phyloP scores from a whole-genome alignment of 257 asterid genomes.

The Rubia yunnanensis region DNA sequence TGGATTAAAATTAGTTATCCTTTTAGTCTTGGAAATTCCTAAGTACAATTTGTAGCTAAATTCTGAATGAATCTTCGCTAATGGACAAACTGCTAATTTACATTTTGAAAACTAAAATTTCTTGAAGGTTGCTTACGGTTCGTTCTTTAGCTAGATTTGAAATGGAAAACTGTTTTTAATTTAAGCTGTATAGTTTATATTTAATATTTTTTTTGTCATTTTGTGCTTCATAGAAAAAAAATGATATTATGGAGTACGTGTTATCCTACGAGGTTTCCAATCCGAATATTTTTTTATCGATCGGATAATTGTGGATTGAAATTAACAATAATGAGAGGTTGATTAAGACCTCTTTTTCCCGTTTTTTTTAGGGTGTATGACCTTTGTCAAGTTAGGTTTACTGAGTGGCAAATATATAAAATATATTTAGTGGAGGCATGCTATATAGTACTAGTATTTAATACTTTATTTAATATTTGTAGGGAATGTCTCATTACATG shows the following conservation, averaged over 20 bases:
- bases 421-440: no score
- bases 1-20: neutral
- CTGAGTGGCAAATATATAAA: no score
- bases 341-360: neutral
- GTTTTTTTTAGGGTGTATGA: no score
- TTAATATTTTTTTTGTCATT: neutral
- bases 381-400: no score
- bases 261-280: neutral
- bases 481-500: no score
- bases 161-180: neutral
- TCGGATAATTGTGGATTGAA: neutral
- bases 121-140: conserved; percentile 3
- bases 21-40: neutral
- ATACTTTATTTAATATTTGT: no score
- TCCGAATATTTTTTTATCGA: neutral
- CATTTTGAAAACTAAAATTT: neutral
- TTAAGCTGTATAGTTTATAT: neutral
- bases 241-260: neutral
- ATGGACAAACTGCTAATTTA: neutral
- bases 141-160: neutral
- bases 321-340: neutral
- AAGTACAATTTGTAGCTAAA: neutral
- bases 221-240: neutral
- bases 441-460: no score
- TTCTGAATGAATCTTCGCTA: neutral